A percentile compares a stretch with the other conserved stretches of the same genome.
phyloP scores from a whole-genome alignment of 1,139 yeast genomes.

The Nadsonia commutata region DNA sequence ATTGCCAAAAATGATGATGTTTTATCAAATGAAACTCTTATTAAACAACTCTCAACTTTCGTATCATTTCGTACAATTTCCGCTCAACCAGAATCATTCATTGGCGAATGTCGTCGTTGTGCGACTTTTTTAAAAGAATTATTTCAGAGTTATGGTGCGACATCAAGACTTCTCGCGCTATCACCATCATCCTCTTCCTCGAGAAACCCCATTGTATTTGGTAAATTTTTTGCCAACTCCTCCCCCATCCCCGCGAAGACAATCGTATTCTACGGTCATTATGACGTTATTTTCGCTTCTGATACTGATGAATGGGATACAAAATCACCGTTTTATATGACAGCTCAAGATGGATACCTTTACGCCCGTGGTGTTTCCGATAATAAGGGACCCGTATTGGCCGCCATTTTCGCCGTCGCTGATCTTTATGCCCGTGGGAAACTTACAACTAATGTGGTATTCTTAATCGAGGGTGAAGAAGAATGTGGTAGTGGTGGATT shows the following conservation, averaged over 20 bases:
- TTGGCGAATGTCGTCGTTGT: conserved; percentile 76
- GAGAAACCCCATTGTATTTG: conserved; percentile 74
- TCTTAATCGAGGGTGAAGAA: conserved; percentile 88
- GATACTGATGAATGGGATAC: conserved; percentile 51
- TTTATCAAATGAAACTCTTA: conserved; percentile 39
- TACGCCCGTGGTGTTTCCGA: conserved; percentile 91
- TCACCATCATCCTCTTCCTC: conserved; percentile 56
- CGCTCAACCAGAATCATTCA: conserved; percentile 45
- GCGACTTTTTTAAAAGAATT: conserved; percentile 60
- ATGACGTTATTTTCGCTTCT: conserved; percentile 74
- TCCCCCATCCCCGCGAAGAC: conserved; percentile 8
- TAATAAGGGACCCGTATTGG: conserved; percentile 88
- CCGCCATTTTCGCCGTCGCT: conserved; percentile 79
- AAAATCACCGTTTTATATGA: conserved; percentile 53
- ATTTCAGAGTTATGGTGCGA: conserved; percentile 59
- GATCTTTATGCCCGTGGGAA: conserved; percentile 40
- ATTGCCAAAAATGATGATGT: conserved; percentile 1
- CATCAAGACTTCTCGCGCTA: too few species aligned
- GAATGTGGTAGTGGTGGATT: conserved; percentile 88
- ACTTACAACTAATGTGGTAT: conserved; percentile 60
- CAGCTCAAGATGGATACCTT: conserved; percentile 70
- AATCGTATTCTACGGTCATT: conserved; percentile 86
- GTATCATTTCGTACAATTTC: conserved; percentile 69
- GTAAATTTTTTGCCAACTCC: conserved; percentile 41
- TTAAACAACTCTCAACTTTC: conserved; percentile 44